Percentiles rank a stretch among this genome's conserved stretches.
phyloP scores from a whole-genome alignment of 192 early-diverging fungal genomes.

The Podila horticola region DNA sequence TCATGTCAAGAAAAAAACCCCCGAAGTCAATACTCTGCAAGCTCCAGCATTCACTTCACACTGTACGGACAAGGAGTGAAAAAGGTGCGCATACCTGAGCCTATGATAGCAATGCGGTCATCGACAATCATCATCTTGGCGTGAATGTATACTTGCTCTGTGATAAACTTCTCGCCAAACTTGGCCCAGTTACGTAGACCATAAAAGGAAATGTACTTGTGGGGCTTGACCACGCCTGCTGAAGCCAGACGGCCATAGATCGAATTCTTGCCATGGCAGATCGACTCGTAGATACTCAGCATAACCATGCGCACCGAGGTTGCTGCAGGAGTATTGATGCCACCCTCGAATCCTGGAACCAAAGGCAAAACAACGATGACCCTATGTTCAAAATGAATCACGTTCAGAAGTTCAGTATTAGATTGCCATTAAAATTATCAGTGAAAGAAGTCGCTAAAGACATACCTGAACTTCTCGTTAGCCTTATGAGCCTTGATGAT shows the following conservation, averaged over 20 bases:
- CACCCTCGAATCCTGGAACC: slow-evolving; percentile 82
- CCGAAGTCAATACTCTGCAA: not conserved
- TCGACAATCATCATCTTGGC: slow-evolving; percentile 91
- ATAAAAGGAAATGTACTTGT: slow-evolving; percentile 71
- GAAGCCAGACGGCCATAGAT: slow-evolving; percentile 63
- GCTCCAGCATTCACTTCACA: not conserved
- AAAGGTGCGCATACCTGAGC: slow-evolving; percentile 57
- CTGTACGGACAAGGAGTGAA: not conserved
- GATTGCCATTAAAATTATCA: too few species aligned
- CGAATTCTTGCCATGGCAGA: slow-evolving; percentile 73
- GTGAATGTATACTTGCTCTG: slow-evolving; percentile 91
- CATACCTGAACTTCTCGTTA: slow-evolving; percentile 38
- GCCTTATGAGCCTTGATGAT: slow-evolving; percentile 74
- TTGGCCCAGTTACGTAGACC: slow-evolving; percentile 60
- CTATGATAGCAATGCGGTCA: slow-evolving; percentile 82
- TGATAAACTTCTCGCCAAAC: slow-evolving; percentile 65
- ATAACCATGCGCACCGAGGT: slow-evolving; percentile 75
- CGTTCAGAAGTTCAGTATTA: not conserved
- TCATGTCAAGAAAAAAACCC: not conserved
- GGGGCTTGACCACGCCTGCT: slow-evolving; percentile 59
- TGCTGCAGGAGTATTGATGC: slow-evolving; percentile 72
- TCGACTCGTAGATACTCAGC: slow-evolving; percentile 65
- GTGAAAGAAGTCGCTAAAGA: too few species aligned
- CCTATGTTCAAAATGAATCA: slow-evolving; percentile 54
- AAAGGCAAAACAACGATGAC: slow-evolving; percentile 82